phyloP scores from a whole-genome alignment of 176 grass and related monocot species.

The Chloris gayana region DNA sequence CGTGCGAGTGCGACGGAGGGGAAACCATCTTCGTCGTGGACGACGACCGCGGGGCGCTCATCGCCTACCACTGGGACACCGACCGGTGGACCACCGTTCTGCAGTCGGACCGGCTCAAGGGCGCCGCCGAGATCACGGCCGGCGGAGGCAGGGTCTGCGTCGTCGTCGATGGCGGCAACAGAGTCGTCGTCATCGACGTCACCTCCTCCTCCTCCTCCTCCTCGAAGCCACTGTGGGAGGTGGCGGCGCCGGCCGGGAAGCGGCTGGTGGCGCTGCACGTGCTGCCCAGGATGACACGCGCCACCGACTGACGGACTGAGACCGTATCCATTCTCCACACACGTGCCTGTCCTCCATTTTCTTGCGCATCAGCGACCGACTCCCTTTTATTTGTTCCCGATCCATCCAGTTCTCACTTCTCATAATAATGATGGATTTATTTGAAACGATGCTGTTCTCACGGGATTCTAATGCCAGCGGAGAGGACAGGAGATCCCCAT shows the following conservation, averaged over 20 bases:
- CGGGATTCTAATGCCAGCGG: too few relatives aligned
- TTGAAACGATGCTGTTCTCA: too few relatives aligned
- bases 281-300: constrained; percentile 66
- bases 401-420: too few relatives aligned
- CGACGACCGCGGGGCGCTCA: constrained; percentile 53
- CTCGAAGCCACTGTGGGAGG: constrained; percentile 48
- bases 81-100: constrained; percentile 60
- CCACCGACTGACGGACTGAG: too few relatives aligned
- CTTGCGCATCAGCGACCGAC: too few relatives aligned
- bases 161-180: constrained; percentile 26
- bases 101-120: constrained; percentile 52
- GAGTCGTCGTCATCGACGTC: constrained; percentile 64
- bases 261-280: constrained; percentile 68
- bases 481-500: neutral
- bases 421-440: too few relatives aligned
- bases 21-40: constrained; percentile 62
- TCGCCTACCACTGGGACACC: constrained; percentile 54
- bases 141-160: constrained; percentile 61
- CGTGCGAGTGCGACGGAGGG: neutral
- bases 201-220: neutral
- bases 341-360: too few relatives aligned
- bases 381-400: too few relatives aligned
- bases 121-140: constrained; percentile 58
- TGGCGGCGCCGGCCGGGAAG: constrained; percentile 69
- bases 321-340: too few relatives aligned